phyloP scores from a whole-genome alignment of 2,329 filamentous ascomycete species.

The Penicillium sp. region DNA sequence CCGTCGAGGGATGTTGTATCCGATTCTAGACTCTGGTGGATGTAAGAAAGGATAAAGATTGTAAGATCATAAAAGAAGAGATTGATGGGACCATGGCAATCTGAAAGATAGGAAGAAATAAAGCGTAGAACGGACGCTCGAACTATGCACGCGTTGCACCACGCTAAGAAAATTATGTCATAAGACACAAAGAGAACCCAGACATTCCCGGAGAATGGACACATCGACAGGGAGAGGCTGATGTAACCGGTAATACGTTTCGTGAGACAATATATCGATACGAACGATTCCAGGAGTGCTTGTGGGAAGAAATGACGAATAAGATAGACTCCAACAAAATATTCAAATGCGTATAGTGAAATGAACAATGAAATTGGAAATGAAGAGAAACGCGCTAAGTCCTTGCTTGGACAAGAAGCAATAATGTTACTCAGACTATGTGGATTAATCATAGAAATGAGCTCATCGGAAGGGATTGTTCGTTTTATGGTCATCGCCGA shows the following conservation, averaged over 20 bases:
- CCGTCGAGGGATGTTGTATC: background rate
- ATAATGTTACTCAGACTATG: background rate
- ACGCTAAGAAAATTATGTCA: conserved; percentile 20
- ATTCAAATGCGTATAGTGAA: background rate
- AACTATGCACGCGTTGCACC: conserved; percentile 22
- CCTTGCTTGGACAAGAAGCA: conserved; percentile 1
- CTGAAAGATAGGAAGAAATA: background rate
- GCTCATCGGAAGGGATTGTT: background rate
- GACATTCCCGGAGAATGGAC: background rate
- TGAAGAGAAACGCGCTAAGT: conserved; percentile 7
- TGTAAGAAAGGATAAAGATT: background rate
- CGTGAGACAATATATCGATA: background rate
- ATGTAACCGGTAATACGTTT: background rate
- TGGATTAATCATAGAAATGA: background rate
- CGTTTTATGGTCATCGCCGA: conserved; percentile 18
- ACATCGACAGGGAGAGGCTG: background rate
- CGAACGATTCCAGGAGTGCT: background rate
- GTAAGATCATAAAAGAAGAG: background rate
- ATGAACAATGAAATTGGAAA: background rate
- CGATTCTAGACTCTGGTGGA: background rate
- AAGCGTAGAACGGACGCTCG: conserved; percentile 14
- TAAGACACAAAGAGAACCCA: background rate
- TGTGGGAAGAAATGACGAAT: background rate
- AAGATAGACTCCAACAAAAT: background rate
- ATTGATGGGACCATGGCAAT: background rate